A percentile compares a stretch with the other conserved stretches of the same genome.
These are phyloP conservation scores for Gautieria morchelliformis DNA, from an alignment of 768 basidiomycete genomes.

Conservation along the genomic window DNA sequence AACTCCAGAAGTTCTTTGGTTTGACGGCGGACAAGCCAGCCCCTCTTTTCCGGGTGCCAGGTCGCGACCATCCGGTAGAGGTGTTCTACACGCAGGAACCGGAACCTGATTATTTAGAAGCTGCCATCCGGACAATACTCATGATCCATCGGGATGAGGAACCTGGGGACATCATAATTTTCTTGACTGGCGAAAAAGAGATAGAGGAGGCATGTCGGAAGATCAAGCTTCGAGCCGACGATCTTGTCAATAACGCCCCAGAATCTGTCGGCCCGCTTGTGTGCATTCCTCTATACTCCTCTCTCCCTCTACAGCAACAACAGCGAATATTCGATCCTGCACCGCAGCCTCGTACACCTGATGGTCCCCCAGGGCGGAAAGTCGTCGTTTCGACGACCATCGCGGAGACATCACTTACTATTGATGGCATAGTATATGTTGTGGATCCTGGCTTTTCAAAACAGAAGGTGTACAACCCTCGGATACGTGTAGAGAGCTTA, in stretches of 20 bases:
- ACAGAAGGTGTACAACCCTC: slow-evolving; percentile 96
- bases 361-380: slow-evolving; percentile 82
- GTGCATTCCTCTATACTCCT: slow-evolving; percentile 92
- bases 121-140: slow-evolving; percentile 89
- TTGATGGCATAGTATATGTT: slow-evolving; percentile 99
- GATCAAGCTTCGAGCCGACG: slow-evolving; percentile 86
- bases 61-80: slow-evolving; percentile 91
- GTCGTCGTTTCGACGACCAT: slow-evolving; percentile 95
- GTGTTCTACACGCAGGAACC: slow-evolving; percentile 90
- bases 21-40: slow-evolving; percentile 40
- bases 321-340: slow-evolving; percentile 94
- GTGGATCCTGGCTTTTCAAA: slow-evolving; percentile 97
- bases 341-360: slow-evolving; percentile 48
- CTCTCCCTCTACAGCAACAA: slow-evolving; percentile 88
- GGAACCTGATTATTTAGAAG: slow-evolving; percentile 93
- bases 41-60: slow-evolving; percentile 85
- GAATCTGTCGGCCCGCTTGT: slow-evolving; percentile 74
- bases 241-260: slow-evolving; percentile 60
- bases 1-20: slow-evolving; percentile 92
- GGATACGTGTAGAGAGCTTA: slow-evolving; percentile 90
- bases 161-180: slow-evolving; percentile 84
- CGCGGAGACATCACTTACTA: slow-evolving; percentile 94
- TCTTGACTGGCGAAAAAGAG: slow-evolving; percentile 97
- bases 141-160: slow-evolving; percentile 98
- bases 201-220: slow-evolving; percentile 95